These are phyloP conservation scores for Entoloma clypeatum DNA, from an alignment of 1,284 basidiomycete genomes.

Conservation along the genomic window DNA sequence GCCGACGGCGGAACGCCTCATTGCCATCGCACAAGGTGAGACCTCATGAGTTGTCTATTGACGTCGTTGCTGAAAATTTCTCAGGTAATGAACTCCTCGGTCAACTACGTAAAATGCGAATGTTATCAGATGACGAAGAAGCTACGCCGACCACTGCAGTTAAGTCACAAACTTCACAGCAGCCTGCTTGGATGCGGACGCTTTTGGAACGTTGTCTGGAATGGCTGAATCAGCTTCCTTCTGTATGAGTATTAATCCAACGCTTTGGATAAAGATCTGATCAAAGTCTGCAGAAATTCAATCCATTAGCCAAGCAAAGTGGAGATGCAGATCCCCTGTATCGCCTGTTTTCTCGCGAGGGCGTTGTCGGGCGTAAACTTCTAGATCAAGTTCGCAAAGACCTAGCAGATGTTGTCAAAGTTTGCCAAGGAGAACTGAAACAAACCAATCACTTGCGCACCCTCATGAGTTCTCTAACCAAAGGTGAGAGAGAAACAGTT, in stretches of 20 bases:
- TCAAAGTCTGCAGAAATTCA: conserved; percentile 48
- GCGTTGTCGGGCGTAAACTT: conserved; percentile 73
- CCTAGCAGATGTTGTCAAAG: conserved; percentile 74
- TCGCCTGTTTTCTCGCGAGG: conserved; percentile 87
- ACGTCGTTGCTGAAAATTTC: conserved; percentile 9
- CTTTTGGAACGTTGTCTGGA: conserved; percentile 77
- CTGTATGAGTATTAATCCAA: conserved; percentile 42
- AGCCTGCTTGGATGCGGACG: conserved; percentile 90
- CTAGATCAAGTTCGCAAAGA: conserved; percentile 77
- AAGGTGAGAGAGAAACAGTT: conserved; percentile 49
- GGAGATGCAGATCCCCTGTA: conserved; percentile 81
- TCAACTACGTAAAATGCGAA: conserved; percentile 90
- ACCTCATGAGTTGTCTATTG: conserved; percentile 1
- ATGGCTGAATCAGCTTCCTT: conserved; percentile 76
- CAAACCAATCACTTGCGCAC: conserved; percentile 92
- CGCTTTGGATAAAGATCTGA: conserved; percentile 3
- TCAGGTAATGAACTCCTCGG: conserved; percentile 78
- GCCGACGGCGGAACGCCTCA: conserved; percentile 85
- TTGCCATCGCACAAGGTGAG: conserved; percentile 86
- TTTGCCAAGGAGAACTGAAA: conserved; percentile 84
- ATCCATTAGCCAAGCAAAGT: conserved; percentile 57
- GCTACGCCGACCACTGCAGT: conserved; percentile 45
- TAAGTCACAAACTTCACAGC: conserved; percentile 60
- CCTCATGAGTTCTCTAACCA: conserved; percentile 83
- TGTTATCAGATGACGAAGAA: conserved; percentile 83